These are phyloP conservation scores for Lunularia cruciata DNA, from an alignment of 225 moss, liverwort and hornwort genomes.

Conservation along the genomic window DNA sequence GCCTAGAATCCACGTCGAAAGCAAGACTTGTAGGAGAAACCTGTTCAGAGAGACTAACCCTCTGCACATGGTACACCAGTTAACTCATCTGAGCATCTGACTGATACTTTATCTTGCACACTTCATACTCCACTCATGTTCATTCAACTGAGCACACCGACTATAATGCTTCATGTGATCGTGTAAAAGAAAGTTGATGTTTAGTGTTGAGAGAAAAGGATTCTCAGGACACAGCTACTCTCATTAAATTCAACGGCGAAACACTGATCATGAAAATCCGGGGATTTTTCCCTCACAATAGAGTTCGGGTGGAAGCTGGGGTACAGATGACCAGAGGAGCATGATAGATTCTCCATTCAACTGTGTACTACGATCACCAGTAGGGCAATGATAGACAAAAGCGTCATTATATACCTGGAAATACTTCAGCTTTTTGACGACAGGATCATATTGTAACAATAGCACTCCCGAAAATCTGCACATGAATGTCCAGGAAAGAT, in stretches of 20 bases:
- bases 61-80: slow-evolving; percentile 45
- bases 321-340: background rate
- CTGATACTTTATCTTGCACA: background rate
- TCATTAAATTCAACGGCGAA: background rate
- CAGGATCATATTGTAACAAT: slow-evolving; percentile 62
- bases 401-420: slow-evolving; percentile 53
- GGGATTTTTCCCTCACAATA: background rate
- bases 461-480: slow-evolving; percentile 86
- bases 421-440: slow-evolving; percentile 54
- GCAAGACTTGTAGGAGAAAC: slow-evolving; percentile 71
- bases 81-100: slow-evolving; percentile 7
- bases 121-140: too few relatives aligned
- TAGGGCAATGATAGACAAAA: background rate
- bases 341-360: background rate
- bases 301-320: background rate
- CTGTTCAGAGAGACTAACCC: slow-evolving; percentile 55
- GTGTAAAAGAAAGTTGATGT: slow-evolving; percentile 1
- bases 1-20: slow-evolving; percentile 59
- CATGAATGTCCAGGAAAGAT: background rate
- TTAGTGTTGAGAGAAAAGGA: slow-evolving; percentile 9
- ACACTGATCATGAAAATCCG: background rate
- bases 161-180: background rate
- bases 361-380: background rate
- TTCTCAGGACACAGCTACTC: background rate
- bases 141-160: background rate